Conservation (phyloP, 1,284 basidiomycete genomes). For the Malassezia sympodialis region DNA sequence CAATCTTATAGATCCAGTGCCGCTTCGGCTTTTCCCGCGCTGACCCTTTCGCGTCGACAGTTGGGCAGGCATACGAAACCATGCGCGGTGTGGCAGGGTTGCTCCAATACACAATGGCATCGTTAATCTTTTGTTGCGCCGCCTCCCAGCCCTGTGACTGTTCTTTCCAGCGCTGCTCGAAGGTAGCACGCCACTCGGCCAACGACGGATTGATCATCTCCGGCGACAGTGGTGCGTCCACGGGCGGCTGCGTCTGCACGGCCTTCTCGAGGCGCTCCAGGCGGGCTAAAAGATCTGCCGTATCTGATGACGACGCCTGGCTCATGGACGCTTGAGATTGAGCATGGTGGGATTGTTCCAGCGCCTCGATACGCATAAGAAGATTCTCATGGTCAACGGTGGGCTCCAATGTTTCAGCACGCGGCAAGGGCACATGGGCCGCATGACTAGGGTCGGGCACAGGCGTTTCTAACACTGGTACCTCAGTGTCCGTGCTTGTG, state of each 20-base stretch:
- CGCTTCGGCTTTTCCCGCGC: not conserved
- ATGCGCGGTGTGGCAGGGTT: not conserved
- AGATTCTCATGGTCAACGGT: slow-evolving; percentile 57
- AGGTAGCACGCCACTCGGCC: slow-evolving; percentile 2
- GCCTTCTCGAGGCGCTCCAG: slow-evolving; percentile 4
- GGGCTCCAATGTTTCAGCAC: slow-evolving; percentile 13
- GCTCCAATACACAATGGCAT: not conserved
- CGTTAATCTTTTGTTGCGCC: slow-evolving; percentile 5
- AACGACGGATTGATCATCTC: not conserved
- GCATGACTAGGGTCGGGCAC: not conserved
- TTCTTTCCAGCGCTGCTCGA: slow-evolving; percentile 12
- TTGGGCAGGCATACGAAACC: not conserved
- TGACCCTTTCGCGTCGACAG: not conserved
- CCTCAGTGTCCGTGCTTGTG: slow-evolving; percentile 33
- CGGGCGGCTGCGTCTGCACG: not conserved
- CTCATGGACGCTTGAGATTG: not conserved
- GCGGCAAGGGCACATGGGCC: not conserved
- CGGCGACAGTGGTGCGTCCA: not conserved
- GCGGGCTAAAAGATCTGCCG: not conserved
- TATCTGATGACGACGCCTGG: not conserved
- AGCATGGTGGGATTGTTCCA: slow-evolving; percentile 51
- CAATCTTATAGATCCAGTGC: not conserved
- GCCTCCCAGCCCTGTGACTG: slow-evolving; percentile 1
- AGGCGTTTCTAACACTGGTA: not conserved
- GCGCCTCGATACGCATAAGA: slow-evolving; percentile 59